phyloP scores from a whole-genome alignment of 2,329 filamentous ascomycete species.

The Dothistroma septosporum region DNA sequence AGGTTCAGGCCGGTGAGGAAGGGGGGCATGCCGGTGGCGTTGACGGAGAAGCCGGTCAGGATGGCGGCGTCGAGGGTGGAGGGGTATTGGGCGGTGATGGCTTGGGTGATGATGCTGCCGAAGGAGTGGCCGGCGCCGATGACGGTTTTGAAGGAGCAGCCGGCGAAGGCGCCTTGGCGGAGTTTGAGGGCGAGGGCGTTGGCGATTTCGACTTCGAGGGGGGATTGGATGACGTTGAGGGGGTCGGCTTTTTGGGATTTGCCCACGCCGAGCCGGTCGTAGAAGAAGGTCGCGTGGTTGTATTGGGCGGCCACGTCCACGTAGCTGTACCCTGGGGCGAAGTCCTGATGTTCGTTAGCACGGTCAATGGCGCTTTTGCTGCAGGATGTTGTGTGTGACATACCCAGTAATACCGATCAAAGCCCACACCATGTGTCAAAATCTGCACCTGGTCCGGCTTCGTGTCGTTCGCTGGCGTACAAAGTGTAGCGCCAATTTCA shows the following conservation, averaged over 20 bases:
- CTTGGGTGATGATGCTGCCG: constrained; percentile 36
- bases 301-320: constrained; percentile 39
- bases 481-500: constrained; percentile 14
- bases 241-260: constrained; percentile 39
- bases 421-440: constrained; percentile 40
- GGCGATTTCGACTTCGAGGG: constrained; percentile 37
- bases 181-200: constrained; percentile 35
- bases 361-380: too few relatives aligned
- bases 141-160: constrained; percentile 34
- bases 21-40: constrained; percentile 21
- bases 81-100: constrained; percentile 34
- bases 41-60: constrained; percentile 37
- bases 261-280: constrained; percentile 42
- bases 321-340: constrained; percentile 39
- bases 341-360: constrained; percentile 26
- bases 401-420: constrained; percentile 35
- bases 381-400: neutral
- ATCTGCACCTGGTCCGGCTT: constrained; percentile 34
- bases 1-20: constrained; percentile 29
- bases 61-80: constrained; percentile 36
- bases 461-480: constrained; percentile 13
- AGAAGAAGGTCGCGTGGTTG: constrained; percentile 41
- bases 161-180: constrained; percentile 28
- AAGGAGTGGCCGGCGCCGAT: constrained; percentile 41
- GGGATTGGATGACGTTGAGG: constrained; percentile 37